Base-by-base conservation (phyloP, 208 protist species). In the Crithidia bombi region DNA sequence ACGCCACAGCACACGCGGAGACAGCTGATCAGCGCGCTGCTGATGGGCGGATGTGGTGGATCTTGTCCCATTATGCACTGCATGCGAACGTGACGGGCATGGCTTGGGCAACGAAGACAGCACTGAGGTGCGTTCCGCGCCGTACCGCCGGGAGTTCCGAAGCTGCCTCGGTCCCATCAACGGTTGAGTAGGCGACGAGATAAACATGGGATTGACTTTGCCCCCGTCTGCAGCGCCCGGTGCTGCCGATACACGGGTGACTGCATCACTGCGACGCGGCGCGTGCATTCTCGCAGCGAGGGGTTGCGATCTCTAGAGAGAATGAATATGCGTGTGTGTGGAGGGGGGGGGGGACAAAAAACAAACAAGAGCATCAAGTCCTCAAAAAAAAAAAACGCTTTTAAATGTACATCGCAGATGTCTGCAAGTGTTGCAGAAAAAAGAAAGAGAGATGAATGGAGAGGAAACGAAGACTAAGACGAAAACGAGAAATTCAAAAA, bases 1-100 rank as follows among this genome's bases (percentile, higher is more conserved):
- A 12, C 69, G 61, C 69, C 69, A 75, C 69, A 69, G 63, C 7
- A 44, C 36, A 5, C 55, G 51, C 19, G 67, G 35, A 6, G 55
- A 46, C 0, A 59, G n/a, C 23, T 28, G 43, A 19, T 43, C 25
- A 2, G 25, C 23, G 26, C 47, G 49, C 14, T 52, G 33, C 10
- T 33, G 33, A 12, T 66, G 36, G 4, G 32, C 28, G 5, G 17
- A 15, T 0, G 43, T 44, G 0, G 35, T 58, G 2, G 14, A 14
- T 2, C 62, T 54, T n/a, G 25, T n/a, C n/a, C n/a, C 3, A 12
- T 47, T 44, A 19, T 38, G 55, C 25, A 0, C 36, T 3, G 23
- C 3, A 25, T 23, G 33, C 19, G 33, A 14, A n/a, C 36, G 38
- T 7, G 38, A 11, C n/a, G 6, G 28, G 21, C 23, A n/a, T 26